Base-by-base conservation (phyloP, 129 eudicot species). In the Escallonia herrerae region DNA sequence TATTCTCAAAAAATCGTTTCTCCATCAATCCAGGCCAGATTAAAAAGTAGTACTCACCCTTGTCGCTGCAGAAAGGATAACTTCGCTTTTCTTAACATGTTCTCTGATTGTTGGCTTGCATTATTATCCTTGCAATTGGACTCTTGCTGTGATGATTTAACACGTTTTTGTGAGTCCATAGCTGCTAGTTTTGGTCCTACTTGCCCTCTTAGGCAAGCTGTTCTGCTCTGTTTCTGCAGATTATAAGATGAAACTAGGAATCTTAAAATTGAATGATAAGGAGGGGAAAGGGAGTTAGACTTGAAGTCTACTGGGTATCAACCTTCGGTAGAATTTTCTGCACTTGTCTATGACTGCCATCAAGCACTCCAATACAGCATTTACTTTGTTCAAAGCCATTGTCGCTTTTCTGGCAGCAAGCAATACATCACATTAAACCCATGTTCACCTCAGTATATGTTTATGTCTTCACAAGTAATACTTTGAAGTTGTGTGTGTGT, bases 11-110 rank as follows among this genome's bases (percentile, higher is more conserved):
- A 64, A 4, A 43, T 48, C 61, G 55, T 12, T 33, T 43, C 37
- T 42, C 5, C 3, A 7, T 33, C 11, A 22, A 63, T 48, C 40
- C 7, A 33, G 39, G 62, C 43, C 58, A 40, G 22, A 15, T 42
- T 44, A 43, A 14, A 3, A 49, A 51, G 55, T 54, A n/a, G 58
- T 64, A 62, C 72, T 76, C 73, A 90, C 97, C 87, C 69, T 65
- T 65, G 79, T 58, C 43, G 52, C 52, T 49, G 70, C 38, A 58
- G 12, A 15, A 74, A 58, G 46, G 70, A 66, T 9, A 87, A 75
- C 58, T 43, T 69, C 46, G 58, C 66, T 65, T 69, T 76, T 67
- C 65, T 70, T 44, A 66, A 75, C 43, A 60, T 63, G 41, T 67
- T 68, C 51, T 70, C 80, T 72, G 75, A 59, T 53, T 51, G 62